These are phyloP conservation scores for Penicillium chermesinum DNA, from an alignment of 495 filamentous ascomycete species.

Conservation along the genomic window DNA sequence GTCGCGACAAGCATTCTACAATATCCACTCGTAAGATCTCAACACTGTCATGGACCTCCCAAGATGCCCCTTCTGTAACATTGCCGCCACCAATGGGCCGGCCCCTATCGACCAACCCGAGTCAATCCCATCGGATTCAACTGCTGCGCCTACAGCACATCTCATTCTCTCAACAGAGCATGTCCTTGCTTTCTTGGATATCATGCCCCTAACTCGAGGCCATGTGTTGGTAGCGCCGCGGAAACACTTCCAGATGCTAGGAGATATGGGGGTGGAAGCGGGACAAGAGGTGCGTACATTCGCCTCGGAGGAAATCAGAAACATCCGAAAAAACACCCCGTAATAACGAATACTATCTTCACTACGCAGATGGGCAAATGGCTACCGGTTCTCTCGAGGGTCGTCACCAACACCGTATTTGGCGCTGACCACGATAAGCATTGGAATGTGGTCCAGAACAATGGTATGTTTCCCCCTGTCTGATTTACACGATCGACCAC, in stretches of 20 bases:
- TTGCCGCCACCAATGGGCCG: conserved; percentile 40
- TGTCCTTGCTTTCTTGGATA: conserved; percentile 83
- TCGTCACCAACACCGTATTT: conserved; percentile 52
- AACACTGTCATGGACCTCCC: not conserved
- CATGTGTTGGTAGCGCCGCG: conserved; percentile 76
- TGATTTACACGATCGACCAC: not conserved
- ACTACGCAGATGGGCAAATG: conserved; percentile 53
- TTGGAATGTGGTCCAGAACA: conserved; percentile 91
- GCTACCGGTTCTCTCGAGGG: conserved; percentile 69
- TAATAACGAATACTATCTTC: not conserved
- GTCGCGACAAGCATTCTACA: too few species aligned
- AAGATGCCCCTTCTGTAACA: conserved; percentile 38
- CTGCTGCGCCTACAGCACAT: conserved; percentile 43
- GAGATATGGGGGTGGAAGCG: conserved; percentile 53
- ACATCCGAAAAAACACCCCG: too few species aligned
- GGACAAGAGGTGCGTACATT: conserved; percentile 44
- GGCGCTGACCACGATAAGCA: conserved; percentile 38
- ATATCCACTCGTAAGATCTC: too few species aligned
- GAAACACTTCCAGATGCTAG: conserved; percentile 63
- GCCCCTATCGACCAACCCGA: conserved; percentile 18
- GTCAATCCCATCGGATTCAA: conserved; percentile 1
- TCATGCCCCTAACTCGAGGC: conserved; percentile 73
- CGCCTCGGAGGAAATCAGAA: too few species aligned
- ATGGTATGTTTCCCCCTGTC: conserved; percentile 48
- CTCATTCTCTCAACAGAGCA: conserved; percentile 67